Evolutionary conservation across 2,329 filamentous ascomycete genomes (phyloP).

Genomic region (Cercospora sp.): DNA sequence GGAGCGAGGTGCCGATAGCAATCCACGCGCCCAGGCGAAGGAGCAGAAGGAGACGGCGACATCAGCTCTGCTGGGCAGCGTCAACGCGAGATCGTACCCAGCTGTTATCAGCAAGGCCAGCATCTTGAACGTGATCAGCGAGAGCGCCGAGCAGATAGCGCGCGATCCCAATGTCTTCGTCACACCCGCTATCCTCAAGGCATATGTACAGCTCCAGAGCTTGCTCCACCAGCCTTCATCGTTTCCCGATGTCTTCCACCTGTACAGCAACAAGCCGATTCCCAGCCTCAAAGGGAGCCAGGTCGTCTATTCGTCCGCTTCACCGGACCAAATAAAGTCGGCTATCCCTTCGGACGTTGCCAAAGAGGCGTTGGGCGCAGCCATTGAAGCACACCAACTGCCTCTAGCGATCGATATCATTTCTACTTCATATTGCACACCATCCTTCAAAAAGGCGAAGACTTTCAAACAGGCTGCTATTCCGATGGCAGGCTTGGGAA

Average conservation of each 20-base stretch:
- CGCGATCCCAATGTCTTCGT: constrained; percentile 77
- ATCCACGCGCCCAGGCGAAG: constrained; percentile 6
- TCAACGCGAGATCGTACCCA: constrained; percentile 41
- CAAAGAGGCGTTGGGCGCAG: constrained; percentile 72
- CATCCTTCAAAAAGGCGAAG: constrained; percentile 68
- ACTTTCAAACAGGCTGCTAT: constrained; percentile 64
- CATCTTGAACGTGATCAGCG: constrained; percentile 49
- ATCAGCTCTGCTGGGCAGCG: constrained; percentile 56
- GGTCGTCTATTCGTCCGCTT: constrained; percentile 62
- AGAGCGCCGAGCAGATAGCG: constrained; percentile 67
- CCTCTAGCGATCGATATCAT: constrained; percentile 75
- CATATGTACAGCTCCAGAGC: constrained; percentile 76
- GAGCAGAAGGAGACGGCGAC: constrained; percentile 46
- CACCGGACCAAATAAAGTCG: constrained; percentile 61
- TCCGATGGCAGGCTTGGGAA: constrained; percentile 58
- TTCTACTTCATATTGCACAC: constrained; percentile 66
- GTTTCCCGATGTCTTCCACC: constrained; percentile 74
- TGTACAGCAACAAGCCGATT: constrained; percentile 81
- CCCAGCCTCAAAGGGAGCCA: constrained; percentile 58
- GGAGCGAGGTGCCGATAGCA: constrained; percentile 16
- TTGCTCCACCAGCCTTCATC: constrained; percentile 71
- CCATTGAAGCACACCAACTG: constrained; percentile 77
- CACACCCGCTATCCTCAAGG: constrained; percentile 67
- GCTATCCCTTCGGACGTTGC: constrained; percentile 73
- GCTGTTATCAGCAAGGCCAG: constrained; percentile 41